Base-by-base conservation (phyloP, 2,329 filamentous ascomycete genomes). In the Colletotrichum sp. region DNA sequence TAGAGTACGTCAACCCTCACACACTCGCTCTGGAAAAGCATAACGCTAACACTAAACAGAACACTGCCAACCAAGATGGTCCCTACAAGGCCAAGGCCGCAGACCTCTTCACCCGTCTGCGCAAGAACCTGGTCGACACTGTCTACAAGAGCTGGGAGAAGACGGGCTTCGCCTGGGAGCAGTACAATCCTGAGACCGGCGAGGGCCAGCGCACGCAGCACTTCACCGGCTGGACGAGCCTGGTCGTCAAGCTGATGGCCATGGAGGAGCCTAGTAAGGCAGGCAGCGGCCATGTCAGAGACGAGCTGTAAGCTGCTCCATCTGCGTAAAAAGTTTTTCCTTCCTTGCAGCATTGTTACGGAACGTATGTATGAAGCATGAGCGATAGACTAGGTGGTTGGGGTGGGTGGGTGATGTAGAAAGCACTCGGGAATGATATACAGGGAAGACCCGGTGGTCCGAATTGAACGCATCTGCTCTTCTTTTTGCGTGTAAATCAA, bases 171-270 rank as follows among this genome's bases (percentile, higher is more conserved):
- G 97, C 96, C 0, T 99, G 96, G 96, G 97, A 99, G 86, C 97
- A 99, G 87, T 99, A 99, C 85, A 95, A 98, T 83, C 95, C 96
- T 0, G 95, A 98, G 80, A 98, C 95, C 5, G 97, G 97, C 62
- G 91, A 91, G 69, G 97, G 97, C n/a, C 96, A 99, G 88, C 91
- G 97, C 57, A 99, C 96, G 7, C 96, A 98, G 88, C 96, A 99
- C 85, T 99, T 99, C 84, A 98, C 97, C 0, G 97, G 97, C 67
- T 99, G 97, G 97, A 99, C 97, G n/a, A 98, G 95, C 84, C 88
- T 99, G 85, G 95, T 99, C 64, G 96, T 99, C 62, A 98, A 98
- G 89, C 95, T 99, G 79, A 98, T 99, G 96, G 92, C 92, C 63
- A 96, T 99, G 95, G 94, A 95, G 8, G 94, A 98, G 80, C 82